Evolutionary conservation across 148 eudicot genomes (phyloP), one percentile per base, ranked within the genome.

Genomic region (Fallopia convolvulus): DNA sequence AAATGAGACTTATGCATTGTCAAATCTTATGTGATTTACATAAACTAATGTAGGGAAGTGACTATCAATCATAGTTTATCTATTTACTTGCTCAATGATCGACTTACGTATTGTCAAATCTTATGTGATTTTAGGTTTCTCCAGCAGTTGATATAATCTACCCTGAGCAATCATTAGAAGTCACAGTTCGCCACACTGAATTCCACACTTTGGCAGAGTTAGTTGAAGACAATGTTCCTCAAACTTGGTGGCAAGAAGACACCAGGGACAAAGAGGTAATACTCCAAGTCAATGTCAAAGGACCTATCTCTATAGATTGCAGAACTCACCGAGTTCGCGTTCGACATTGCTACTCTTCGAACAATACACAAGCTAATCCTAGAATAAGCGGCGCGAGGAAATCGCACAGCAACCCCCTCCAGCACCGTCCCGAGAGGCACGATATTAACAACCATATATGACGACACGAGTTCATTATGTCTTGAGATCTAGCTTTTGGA

Each of bases 201-300:
- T 84, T 78, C 77, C 88, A 88, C 21, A 83, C 89, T 21, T 81
- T 75, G 4, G 99, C 90, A 76, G 94, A 95, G 11, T 76, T 74
- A 60, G 93, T 87, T 5, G 97, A 92, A 12, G 91, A 88, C 32
- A 70, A 44, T 44, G 8, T 85, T 30, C 96, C 93, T 26, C 96
- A 90, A 61, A 90, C 89, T 81, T 89, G 99, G 97, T 89, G 93
- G 96, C 82, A 83, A 41, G 97, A 94, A 85, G 96, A 92, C 86
- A 87, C 97, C 32, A 79, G 88, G 76, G 97, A 95, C 68, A 91
- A 88, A 79, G 91, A 91, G 82, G 90, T 82, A 32, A 61, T 88
- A 49, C 79, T 95, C 78, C 21, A 81, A 77, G 91, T 95, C 65
- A 85, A 78, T 42, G 75, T 87, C 12, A 74, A 80, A 72, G 87